Evolutionary conservation across 2,329 filamentous ascomycete species (phyloP), one percentile per base, ranked within the genome.

Genomic region (Epichloe aotearoae): DNA sequence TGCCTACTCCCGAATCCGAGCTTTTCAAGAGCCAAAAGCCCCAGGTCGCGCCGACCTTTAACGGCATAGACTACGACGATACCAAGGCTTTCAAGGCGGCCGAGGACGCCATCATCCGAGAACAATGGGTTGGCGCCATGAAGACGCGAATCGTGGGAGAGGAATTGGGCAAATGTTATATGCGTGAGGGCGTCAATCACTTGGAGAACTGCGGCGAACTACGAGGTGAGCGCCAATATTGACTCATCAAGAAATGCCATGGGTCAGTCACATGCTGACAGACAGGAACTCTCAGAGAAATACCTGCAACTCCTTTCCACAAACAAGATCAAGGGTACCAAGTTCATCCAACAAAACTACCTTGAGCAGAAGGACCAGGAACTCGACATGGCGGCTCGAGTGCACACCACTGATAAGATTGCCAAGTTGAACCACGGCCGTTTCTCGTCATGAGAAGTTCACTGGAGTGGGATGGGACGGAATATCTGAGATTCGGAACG

Each of bases 91-190:
- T 93, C 65, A 93, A 91, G 74, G 82, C 82, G 54, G 87, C 87
- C 50, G 86, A 91, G 66, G 87, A 93, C 66, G 79, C 86, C 57
- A 78, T 93, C 52, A 79, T 93, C 61, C 78, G 86, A 56, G 87
- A 93, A 72, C 87, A 93, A 73, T 93, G 88, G 88, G 86, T 93
- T 53, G 82, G 81, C 66, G 83, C 84, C 66, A 93, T 93, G 87
- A 93, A 90, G 87, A 85, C 84, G 52, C 77, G 87, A 54, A 71
- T 93, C 56, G 85, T 93, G 50, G 75, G 85, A 56, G 84, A 91
- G 66, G 87, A 93, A 74, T 73, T 93, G 72, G 77, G 83, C 69
- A 91, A 88, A 73, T 93, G 87, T 74, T 93, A 93, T 70, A 80
- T 82, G 69, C 76, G 80, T 59, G 85, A 93, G 70, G 88, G 87